Evolutionary conservation across 192 early-diverging fungal species (phyloP).

Genomic region (Podila clonocystis): DNA sequence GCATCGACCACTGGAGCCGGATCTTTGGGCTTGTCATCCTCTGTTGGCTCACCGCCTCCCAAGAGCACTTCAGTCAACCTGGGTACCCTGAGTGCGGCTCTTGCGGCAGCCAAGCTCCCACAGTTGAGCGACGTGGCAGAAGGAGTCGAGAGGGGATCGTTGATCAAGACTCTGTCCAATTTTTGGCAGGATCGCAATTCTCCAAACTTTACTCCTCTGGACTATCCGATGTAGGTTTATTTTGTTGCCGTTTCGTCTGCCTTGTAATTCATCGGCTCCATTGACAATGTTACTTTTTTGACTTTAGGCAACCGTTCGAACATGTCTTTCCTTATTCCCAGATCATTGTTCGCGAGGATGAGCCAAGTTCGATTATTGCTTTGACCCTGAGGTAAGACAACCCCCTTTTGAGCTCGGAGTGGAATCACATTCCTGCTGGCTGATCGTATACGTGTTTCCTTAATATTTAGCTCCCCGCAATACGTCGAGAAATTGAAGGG

Average conservation of each 20-base stretch:
- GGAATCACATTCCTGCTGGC: not conserved
- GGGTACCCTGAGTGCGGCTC: constrained; percentile 32
- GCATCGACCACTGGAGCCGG: not conserved
- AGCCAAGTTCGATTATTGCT: constrained; percentile 94
- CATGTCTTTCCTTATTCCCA: constrained; percentile 89
- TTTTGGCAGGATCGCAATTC: constrained; percentile 77
- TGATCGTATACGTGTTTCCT: not conserved
- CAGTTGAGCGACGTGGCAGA: constrained; percentile 38
- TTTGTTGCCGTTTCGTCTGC: not conserved
- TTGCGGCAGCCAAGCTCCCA: constrained; percentile 43
- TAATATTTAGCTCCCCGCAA: constrained; percentile 63
- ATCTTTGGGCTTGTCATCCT: not conserved
- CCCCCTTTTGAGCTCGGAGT: too few species aligned
- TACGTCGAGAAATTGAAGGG: constrained; percentile 74
- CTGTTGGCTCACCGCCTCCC: constrained; percentile 22
- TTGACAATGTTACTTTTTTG: not conserved
- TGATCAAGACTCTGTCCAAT: constrained; percentile 81
- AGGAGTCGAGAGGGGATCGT: constrained; percentile 58
- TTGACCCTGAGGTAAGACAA: constrained; percentile 72
- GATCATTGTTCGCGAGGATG: constrained; percentile 90
- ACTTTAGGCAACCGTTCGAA: constrained; percentile 70
- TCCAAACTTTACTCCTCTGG: constrained; percentile 72
- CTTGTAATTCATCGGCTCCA: not conserved
- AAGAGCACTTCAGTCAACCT: constrained; percentile 51
- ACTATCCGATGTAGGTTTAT: constrained; percentile 75